Evolutionary conservation across 1,284 basidiomycete genomes (phyloP), one percentile per base, ranked within the genome.

Genomic region (Mycena citricolor): DNA sequence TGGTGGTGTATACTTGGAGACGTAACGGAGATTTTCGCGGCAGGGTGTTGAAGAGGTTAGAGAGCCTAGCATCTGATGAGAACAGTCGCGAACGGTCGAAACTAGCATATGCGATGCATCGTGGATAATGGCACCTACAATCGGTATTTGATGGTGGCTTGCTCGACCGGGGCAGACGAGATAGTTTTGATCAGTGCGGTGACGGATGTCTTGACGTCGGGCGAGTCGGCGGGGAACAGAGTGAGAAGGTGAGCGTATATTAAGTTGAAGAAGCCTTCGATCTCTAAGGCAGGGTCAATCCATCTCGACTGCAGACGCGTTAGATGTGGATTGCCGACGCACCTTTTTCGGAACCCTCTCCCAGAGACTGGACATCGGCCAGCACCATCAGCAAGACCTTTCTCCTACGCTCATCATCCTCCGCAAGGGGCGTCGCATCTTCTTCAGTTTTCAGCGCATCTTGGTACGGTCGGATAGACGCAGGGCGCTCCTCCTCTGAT

Each of bases 221-320:
- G 57, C 3, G 79, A 74, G 39, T 77, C 72, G 34, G 66, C 48
- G 6, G 77, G 63, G 62, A 77, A 83, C 8, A 86, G 65, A 5
- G 71, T 62, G 51, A 86, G 72, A 30, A 88, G 59, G 64, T 90
- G 86, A 3, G 86, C 76, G 57, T 78, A 83, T 30, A 90, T 59
- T 22, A 90, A 73, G 61, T 90, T 91, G 72, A 87, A 90, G 64
- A 90, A 90, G n/a, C 88, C 88, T 65, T 90, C 86, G 54, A 82
- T 81, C 66, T 90, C 88, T 90, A 60, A 24, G n/a, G 40, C 2
- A 34, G 32, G 21, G 25, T 47, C 2, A 44, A 39, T 29, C 24
- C 25, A 42, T 32, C 26, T 21, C 28, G 32, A 25, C 29, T 31
- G 16, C 23, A 22, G 42, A 35, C 39, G 34, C 39, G 6, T 43